A percentile compares a stretch with the other conserved stretches of the same genome.
These are phyloP conservation scores for Coffea canephora DNA, from an alignment of 257 asterid genomes.

Conservation along the genomic window DNA sequence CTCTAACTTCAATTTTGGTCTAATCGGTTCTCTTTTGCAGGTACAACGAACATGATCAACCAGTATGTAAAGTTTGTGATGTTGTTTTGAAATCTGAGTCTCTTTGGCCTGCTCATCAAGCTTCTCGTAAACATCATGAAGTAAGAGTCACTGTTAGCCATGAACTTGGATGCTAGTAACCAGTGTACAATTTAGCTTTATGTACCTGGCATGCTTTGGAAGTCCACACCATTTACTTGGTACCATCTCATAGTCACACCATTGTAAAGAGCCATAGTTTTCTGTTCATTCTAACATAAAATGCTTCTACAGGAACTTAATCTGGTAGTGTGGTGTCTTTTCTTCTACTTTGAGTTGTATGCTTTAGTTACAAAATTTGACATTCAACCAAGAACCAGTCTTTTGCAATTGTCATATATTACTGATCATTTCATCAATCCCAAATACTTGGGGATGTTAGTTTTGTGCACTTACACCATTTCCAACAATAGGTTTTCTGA, in stretches of 20 bases:
- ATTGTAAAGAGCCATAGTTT: not conserved
- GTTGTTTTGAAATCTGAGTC: constrained; percentile 71
- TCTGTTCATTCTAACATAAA: not conserved
- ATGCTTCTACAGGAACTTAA: not conserved
- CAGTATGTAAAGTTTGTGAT: constrained; percentile 80
- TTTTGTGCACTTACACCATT: not conserved
- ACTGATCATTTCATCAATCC: not conserved
- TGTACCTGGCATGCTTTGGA: not conserved
- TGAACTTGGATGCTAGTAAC: not conserved
- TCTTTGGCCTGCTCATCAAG: constrained; percentile 93
- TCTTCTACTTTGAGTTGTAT: not conserved
- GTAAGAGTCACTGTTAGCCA: constrained; percentile 26
- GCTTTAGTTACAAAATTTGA: not conserved
- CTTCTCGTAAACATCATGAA: constrained; percentile 88
- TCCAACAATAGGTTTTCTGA: not conserved
- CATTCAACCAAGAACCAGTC: not conserved
- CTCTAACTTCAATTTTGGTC: not conserved
- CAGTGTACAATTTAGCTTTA: not conserved
- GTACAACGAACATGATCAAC: constrained; percentile 82
- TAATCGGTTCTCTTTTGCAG: constrained; percentile 34
- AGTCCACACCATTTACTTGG: not conserved
- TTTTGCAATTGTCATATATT: not conserved
- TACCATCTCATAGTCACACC: not conserved
- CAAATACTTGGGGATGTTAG: not conserved
- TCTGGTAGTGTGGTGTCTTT: not conserved